A percentile compares a stretch with the other conserved stretches of the same genome.
Conservation (phyloP, 2,329 filamentous ascomycete species). For the Monilinia laxa region DNA sequence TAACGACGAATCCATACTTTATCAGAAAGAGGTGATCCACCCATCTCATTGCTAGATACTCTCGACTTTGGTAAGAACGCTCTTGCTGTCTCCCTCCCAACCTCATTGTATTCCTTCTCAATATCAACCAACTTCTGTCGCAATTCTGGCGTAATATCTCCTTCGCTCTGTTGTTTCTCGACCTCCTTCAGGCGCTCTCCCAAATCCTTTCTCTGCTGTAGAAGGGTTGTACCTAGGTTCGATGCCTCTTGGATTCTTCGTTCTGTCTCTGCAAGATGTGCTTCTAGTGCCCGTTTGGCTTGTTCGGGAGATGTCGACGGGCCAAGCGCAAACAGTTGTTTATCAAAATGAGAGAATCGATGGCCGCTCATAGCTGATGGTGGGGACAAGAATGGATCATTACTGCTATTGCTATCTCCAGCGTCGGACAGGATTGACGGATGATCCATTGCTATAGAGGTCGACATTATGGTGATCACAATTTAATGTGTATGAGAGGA, state of each 20-base stretch:
- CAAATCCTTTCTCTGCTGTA: slow-evolving; percentile 83
- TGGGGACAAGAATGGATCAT: slow-evolving; percentile 58
- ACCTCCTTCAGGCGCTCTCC: slow-evolving; percentile 81
- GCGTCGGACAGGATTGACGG: slow-evolving; percentile 31
- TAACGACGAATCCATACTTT: slow-evolving; percentile 43
- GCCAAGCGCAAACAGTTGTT: slow-evolving; percentile 73
- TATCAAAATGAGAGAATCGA: slow-evolving; percentile 81
- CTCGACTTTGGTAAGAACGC: slow-evolving; percentile 85
- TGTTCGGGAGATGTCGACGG: slow-evolving; percentile 78
- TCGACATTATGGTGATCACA: slow-evolving; percentile 40
- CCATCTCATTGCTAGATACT: slow-evolving; percentile 66
- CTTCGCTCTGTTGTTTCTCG: slow-evolving; percentile 71
- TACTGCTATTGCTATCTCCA: slow-evolving; percentile 29
- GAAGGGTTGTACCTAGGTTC: slow-evolving; percentile 80
- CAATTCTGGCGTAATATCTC: slow-evolving; percentile 78
- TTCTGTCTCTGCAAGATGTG: slow-evolving; percentile 89
- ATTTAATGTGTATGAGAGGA: slow-evolving; percentile 17
- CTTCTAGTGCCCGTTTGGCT: slow-evolving; percentile 83
- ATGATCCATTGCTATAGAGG: slow-evolving; percentile 34
- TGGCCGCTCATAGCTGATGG: slow-evolving; percentile 60
- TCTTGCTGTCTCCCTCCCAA: slow-evolving; percentile 83
- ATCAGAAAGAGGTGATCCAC: slow-evolving; percentile 47
- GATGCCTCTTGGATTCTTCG: slow-evolving; percentile 88
- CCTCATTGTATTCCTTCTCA: slow-evolving; percentile 92
- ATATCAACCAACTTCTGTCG: slow-evolving; percentile 80